phyloP scores from a whole-genome alignment of 495 filamentous ascomycete genomes.

The Astrothelium subdiscretum region DNA sequence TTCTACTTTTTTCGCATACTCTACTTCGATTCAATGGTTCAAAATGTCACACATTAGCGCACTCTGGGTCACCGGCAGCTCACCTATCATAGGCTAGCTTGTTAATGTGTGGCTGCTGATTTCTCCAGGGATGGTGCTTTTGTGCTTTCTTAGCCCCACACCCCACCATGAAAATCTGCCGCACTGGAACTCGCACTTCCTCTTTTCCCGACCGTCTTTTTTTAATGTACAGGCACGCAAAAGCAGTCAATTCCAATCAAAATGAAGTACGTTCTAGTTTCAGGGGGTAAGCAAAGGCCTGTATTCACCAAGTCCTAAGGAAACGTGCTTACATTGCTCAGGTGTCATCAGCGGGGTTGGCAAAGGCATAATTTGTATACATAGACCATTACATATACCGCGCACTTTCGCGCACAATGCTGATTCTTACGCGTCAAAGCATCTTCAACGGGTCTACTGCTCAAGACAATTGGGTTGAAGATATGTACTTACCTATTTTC shows the following conservation, averaged over 20 bases:
- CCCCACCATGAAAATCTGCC: neutral
- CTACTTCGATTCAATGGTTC: no score
- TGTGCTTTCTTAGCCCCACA: neutral
- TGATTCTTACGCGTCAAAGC: constrained; percentile 34
- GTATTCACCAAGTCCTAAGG: neutral
- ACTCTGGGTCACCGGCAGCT: no score
- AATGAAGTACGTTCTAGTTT: constrained; percentile 80
- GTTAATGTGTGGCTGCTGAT: no score
- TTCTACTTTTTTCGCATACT: no score
- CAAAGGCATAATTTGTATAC: constrained; percentile 68
- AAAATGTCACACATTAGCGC: no score
- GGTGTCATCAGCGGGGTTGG: constrained; percentile 74
- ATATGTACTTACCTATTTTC: constrained; percentile 30
- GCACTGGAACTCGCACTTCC: no score
- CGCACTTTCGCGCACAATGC: constrained; percentile 5
- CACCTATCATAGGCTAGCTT: no score
- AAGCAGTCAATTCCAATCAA: constrained; percentile 21
- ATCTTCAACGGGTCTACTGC: constrained; percentile 60
- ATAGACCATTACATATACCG: constrained; percentile 11
- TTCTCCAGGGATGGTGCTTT: neutral
- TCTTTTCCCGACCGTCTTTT: constrained; percentile 4
- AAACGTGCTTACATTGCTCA: constrained; percentile 16
- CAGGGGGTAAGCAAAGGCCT: constrained; percentile 47
- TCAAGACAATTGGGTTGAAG: constrained; percentile 73
- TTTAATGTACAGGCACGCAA: constrained; percentile 1